A percentile compares a stretch with the other conserved stretches of the same genome.
These are phyloP conservation scores for Syncephalastrum contaminatum DNA, from an alignment of 371 early-diverging fungal species.

Conservation along the genomic window DNA sequence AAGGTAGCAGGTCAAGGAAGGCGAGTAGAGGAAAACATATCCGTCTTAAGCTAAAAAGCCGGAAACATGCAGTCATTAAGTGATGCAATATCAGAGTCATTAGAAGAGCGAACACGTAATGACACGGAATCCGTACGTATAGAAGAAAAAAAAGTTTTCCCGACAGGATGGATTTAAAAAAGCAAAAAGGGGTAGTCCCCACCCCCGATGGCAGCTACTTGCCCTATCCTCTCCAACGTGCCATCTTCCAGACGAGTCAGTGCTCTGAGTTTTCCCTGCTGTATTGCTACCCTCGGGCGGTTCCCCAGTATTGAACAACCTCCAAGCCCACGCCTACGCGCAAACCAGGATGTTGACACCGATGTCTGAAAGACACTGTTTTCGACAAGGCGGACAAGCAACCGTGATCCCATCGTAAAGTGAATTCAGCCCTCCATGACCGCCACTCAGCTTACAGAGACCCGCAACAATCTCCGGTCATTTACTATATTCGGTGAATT, in stretches of 20 bases:
- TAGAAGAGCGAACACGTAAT: no score
- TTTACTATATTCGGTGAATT: no score
- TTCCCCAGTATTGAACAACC: constrained; percentile 58
- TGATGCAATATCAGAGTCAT: no score
- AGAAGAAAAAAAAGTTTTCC: no score
- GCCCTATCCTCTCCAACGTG: constrained; percentile 51
- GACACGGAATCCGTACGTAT: no score
- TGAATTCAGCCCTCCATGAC: constrained; percentile 50
- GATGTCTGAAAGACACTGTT: constrained; percentile 52
- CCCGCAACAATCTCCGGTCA: constrained; percentile 40
- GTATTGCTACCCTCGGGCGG: constrained; percentile 62
- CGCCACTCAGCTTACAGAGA: constrained; percentile 50
- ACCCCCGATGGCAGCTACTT: constrained; percentile 34
- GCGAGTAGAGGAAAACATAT: no score
- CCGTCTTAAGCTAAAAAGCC: no score
- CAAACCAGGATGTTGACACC: constrained; percentile 51
- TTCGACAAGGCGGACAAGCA: constrained; percentile 39
- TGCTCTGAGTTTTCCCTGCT: constrained; percentile 65
- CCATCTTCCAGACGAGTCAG: constrained; percentile 54
- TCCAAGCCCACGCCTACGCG: constrained; percentile 39
- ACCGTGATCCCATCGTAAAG: constrained; percentile 40
- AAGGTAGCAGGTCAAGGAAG: no score
- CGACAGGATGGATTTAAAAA: no score
- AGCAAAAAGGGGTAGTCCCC: constrained; percentile 45
- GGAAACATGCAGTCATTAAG: no score